Evolutionary conservation across 495 filamentous ascomycete genomes (phyloP).

Genomic region (Elasticomyces elasticus): DNA sequence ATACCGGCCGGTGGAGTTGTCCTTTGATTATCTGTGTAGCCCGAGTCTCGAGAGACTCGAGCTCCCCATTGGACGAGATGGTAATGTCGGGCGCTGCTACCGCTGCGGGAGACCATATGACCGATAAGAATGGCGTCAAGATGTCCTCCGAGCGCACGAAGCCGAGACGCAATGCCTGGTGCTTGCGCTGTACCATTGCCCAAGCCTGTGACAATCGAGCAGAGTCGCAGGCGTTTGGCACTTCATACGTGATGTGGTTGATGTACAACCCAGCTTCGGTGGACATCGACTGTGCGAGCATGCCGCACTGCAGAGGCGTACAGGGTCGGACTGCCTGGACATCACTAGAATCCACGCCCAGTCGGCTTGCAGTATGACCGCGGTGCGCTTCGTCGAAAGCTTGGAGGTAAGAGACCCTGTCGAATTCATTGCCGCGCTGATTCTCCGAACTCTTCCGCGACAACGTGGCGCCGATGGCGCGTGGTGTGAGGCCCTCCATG

Average conservation of each 20-base stretch:
- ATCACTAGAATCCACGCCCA: conserved; percentile 2
- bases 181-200: conserved; percentile 21
- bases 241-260: conserved; percentile 44
- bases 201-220: conserved; percentile 24
- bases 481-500: conserved; percentile 49
- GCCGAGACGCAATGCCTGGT: conserved; percentile 32
- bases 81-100: not conserved
- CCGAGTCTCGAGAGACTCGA: not conserved
- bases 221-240: conserved; percentile 21
- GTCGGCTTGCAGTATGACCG: conserved; percentile 10
- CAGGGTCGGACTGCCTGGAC: conserved; percentile 49
- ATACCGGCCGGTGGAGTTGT: conserved; percentile 39
- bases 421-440: too few species aligned
- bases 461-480: conserved; percentile 31
- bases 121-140: conserved; percentile 54
- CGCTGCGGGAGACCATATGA: conserved; percentile 40
- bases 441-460: not conserved
- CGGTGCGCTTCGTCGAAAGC: conserved; percentile 38
- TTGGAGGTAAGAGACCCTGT: too few species aligned
- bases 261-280: conserved; percentile 51
- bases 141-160: conserved; percentile 25
- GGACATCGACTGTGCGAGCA: conserved; percentile 51
- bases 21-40: conserved; percentile 17
- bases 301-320: conserved; percentile 53
- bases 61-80: not conserved